These are phyloP conservation scores for Taphrina populina DNA, from an alignment of 1,139 yeast genomes.

Conservation along the genomic window DNA sequence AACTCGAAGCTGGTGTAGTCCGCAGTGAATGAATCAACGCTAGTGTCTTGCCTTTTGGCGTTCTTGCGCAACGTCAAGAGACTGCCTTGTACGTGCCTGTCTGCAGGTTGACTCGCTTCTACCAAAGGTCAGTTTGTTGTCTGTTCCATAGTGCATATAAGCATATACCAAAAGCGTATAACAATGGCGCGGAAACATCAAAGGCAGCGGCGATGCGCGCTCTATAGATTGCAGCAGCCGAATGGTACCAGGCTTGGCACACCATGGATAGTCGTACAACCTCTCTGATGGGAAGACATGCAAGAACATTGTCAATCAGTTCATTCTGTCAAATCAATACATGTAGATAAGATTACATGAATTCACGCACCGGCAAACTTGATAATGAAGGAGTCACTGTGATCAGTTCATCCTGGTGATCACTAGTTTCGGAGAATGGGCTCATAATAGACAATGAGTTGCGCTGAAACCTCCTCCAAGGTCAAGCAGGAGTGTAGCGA, in stretches of 20 bases:
- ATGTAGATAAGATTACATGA: neutral
- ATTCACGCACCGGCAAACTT: neutral
- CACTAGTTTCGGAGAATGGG: too few relatives aligned
- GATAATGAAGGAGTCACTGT: too few relatives aligned
- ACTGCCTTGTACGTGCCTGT: constrained; percentile 6
- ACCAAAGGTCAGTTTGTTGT: neutral
- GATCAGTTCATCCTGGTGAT: too few relatives aligned
- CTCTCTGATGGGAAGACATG: neutral
- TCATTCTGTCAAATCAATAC: constrained; percentile 3
- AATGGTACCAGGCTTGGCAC: constrained; percentile 2
- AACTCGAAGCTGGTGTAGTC: neutral
- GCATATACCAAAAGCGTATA: constrained; percentile 14
- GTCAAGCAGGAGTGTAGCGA: too few relatives aligned
- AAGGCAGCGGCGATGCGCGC: neutral
- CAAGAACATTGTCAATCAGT: neutral
- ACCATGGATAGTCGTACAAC: constrained; percentile 2
- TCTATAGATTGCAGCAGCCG: neutral
- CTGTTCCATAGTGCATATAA: neutral
- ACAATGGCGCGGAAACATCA: neutral
- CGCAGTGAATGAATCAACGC: neutral
- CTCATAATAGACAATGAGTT: too few relatives aligned
- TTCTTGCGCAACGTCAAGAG: constrained; percentile 4
- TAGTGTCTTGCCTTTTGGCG: neutral
- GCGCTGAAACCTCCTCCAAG: too few relatives aligned
- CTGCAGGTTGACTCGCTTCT: constrained; percentile 21